phyloP scores from a whole-genome alignment of 225 moss, liverwort and hornwort genomes.

The Lunularia cruciata region DNA sequence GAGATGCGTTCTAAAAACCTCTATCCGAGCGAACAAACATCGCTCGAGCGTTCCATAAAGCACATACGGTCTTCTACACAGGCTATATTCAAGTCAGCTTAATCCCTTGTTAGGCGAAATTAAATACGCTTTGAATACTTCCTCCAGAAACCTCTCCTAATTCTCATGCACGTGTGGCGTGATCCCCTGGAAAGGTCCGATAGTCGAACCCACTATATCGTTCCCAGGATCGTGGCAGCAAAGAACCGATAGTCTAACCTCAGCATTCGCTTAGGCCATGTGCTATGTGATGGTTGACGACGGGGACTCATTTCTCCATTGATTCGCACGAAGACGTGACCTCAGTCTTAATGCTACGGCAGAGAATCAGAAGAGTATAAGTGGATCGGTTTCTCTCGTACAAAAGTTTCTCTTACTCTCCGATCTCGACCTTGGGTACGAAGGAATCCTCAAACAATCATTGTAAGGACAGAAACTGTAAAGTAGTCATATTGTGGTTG shows the following conservation, averaged over 20 bases:
- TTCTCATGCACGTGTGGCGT: too few relatives aligned
- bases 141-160: too few relatives aligned
- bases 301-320: neutral
- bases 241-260: neutral
- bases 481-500: neutral
- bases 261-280: constrained; percentile 6
- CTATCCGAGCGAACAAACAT: too few relatives aligned
- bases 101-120: too few relatives aligned
- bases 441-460: constrained; percentile 13
- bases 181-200: too few relatives aligned
- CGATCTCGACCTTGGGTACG: neutral
- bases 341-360: constrained; percentile 10
- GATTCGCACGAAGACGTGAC: neutral
- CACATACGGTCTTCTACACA: too few relatives aligned
- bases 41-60: too few relatives aligned
- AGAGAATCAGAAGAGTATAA: constrained; percentile 10
- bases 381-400: constrained; percentile 5
- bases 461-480: neutral
- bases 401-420: neutral
- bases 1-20: too few relatives aligned
- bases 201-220: too few relatives aligned
- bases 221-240: neutral
- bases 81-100: too few relatives aligned
- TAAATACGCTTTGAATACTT: too few relatives aligned
- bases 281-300: neutral